Evolutionary conservation across 495 filamentous ascomycete genomes (phyloP).

Genomic region (Penicillium antarcticum): DNA sequence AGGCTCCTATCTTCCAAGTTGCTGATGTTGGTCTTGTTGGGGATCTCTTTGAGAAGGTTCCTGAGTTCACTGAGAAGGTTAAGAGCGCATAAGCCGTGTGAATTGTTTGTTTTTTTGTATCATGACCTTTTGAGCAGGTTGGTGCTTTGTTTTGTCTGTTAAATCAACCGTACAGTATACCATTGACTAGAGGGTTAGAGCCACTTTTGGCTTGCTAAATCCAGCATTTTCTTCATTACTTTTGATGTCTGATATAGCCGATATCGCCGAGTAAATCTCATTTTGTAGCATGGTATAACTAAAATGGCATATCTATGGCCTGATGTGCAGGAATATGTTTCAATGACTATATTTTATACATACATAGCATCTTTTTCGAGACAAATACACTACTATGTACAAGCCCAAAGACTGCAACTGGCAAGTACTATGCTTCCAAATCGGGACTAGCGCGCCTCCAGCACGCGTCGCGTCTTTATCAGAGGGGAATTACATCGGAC

Average conservation of each 20-base stretch:
- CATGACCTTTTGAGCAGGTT: conserved; percentile 22
- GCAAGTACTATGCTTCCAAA: conserved; percentile 8
- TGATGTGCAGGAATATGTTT: too few species aligned
- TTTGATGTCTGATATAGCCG: not conserved
- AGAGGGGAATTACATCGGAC: conserved; percentile 12
- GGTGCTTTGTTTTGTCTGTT: conserved; percentile 14
- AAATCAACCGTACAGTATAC: conserved; percentile 31
- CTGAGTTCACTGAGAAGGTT: conserved; percentile 94
- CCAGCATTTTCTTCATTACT: not conserved
- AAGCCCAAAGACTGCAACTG: not conserved
- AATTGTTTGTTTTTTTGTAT: conserved; percentile 23
- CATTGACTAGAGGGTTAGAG: conserved; percentile 23
- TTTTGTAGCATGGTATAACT: too few species aligned
- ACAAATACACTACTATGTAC: too few species aligned
- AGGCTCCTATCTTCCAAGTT: conserved; percentile 97
- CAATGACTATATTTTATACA: too few species aligned
- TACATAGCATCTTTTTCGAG: too few species aligned
- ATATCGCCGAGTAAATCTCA: too few species aligned
- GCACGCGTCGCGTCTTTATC: conserved; percentile 32
- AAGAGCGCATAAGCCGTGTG: conserved; percentile 46
- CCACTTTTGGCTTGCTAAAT: conserved; percentile 9
- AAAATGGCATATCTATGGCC: too few species aligned
- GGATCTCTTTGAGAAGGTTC: conserved; percentile 92
- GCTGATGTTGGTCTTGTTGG: conserved; percentile 94
- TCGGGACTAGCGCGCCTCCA: conserved; percentile 31